Evolutionary conservation across 768 basidiomycete genomes (phyloP).

Genomic region (Melanogaster broomeanus): DNA sequence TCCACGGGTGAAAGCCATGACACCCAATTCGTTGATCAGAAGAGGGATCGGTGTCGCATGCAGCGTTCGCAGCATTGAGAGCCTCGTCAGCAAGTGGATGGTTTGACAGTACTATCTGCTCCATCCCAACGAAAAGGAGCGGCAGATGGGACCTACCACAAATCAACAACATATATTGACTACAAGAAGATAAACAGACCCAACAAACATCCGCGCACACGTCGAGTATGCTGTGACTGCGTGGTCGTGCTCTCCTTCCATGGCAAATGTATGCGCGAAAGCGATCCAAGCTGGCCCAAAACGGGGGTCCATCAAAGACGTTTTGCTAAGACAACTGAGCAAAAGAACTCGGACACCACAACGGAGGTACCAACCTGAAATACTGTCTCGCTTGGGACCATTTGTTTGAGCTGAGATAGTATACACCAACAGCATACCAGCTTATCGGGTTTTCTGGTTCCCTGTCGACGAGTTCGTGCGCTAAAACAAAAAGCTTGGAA

Average conservation of each 20-base stretch:
- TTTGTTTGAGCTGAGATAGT: conserved; percentile 87
- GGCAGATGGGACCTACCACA: conserved; percentile 88
- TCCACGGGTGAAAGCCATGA: conserved; percentile 87
- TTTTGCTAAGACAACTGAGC: conserved; percentile 63
- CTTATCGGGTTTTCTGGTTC: conserved; percentile 92
- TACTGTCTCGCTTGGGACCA: conserved; percentile 93
- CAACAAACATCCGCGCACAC: conserved; percentile 91
- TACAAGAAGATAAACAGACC: conserved; percentile 49
- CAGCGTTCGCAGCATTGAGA: conserved; percentile 72
- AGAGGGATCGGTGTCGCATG: conserved; percentile 90
- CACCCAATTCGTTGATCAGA: conserved; percentile 89
- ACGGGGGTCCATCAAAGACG: conserved; percentile 93
- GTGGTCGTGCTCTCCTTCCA: conserved; percentile 98
- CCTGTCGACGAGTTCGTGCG: conserved; percentile 92
- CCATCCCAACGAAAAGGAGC: conserved; percentile 96
- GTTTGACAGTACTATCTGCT: conserved; percentile 90
- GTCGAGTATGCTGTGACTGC: conserved; percentile 99
- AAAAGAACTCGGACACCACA: background rate
- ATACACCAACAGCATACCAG: conserved; percentile 98
- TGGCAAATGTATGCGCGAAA: conserved; percentile 95
- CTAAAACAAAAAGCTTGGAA: conserved; percentile 92
- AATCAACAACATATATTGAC: conserved; percentile 6
- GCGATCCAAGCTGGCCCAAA: conserved; percentile 98
- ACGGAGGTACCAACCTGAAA: conserved; percentile 70
- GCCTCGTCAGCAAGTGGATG: conserved; percentile 84